Evolutionary conservation across 1,139 yeast species (phyloP), one percentile per base, ranked within the genome.

Genomic region (Blastobotrys petasosporus): DNA sequence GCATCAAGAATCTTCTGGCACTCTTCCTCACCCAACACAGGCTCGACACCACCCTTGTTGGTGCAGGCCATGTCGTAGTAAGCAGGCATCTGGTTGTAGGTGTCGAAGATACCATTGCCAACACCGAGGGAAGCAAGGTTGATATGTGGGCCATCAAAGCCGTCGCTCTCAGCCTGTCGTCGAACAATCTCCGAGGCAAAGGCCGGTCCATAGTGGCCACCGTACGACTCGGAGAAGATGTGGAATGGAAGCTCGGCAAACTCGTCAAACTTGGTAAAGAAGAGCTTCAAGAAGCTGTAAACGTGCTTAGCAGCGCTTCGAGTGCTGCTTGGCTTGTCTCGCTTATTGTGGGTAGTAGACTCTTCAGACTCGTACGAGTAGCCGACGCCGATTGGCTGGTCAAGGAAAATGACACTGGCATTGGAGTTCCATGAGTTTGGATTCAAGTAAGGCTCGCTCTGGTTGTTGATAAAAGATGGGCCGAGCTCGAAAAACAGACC

Each of bases 51-150:
- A 41, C 96, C 97, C 61, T 95, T 95, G 60, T 79, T 73, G 55
- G 97, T 96, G 69, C 98, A 92, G 9, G 97, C 97, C 98, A 92
- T 92, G 66, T 94, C 95, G 70, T 85, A 85, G 69, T 87, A 92
- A 66, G 80, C 80, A 57, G 82, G 84, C 66, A 84, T 85, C 71
- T 92, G 98, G 53, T 80, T 79, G 65, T 86, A 77, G 12, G 95
- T 90, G 67, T 92, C 97, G 46, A 97, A 88, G 62, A 92, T 78
- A 49, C 98, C 98, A 64, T 92, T 92, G 63, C 98, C 98, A 62
- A 92, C 90, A 67, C 92, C 70, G 37, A 92, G 87, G 5, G 97
- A 86, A 23, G 90, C 75, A 63, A 92, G 76, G 65, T 88, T 79
- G 35, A 90, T 75, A 65, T 87, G 78, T 12, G 45, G 41, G 9